Base-by-base conservation (phyloP, 345 rosid genomes). In the Hibiscus tridactylites region DNA sequence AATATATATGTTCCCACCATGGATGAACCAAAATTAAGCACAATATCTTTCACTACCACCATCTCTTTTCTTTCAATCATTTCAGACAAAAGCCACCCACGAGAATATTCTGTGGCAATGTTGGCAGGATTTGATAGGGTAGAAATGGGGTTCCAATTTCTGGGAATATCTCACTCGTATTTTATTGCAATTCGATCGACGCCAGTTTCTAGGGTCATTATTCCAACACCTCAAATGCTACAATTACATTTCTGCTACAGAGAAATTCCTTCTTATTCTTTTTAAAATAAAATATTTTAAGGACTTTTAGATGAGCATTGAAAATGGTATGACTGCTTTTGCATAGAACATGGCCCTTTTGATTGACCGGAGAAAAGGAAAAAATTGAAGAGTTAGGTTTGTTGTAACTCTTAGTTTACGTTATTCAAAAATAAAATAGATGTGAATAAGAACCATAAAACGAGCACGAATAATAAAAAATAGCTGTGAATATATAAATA, bases 11-110 rank as follows among this genome's bases (percentile, higher is more conserved):
- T 29, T 69, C 61, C 78, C 85, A 78, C 83, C 68, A 75, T 73
- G 35, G 70, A 74, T 78, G 83, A 74, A 78, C 80, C 65, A 64
- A 59, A 70, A 75, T 80, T 58, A 74, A 73, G 70, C 59, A 39
- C 49, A 57, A 57, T 24, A 58, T 26, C 35, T 58, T 24, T 58
- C 62, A 58, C 62, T 4, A 26, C 62, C 29, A 26, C 35, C 35
- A 58, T 24, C 26, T 58, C 16, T 58, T 58, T 57, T 58, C 35
- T 24, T 11, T 58, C 62, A 3, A 58, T 58, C 62, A 58, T 58
- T 57, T 58, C 28, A 58, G 62, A 58, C 26, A 9, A 58, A 58
- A 58, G 62, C 33, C 35, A 26, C 33, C 62, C 10, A 26, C 16
- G 13, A 24, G 62, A 58, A 58, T 24, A 63, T 78, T 78, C 71